Percentiles rank a stretch among this genome's conserved stretches.
Evolutionary conservation across 1,139 yeast genomes (phyloP).

Genomic region (Suhomyces terraborum): DNA sequence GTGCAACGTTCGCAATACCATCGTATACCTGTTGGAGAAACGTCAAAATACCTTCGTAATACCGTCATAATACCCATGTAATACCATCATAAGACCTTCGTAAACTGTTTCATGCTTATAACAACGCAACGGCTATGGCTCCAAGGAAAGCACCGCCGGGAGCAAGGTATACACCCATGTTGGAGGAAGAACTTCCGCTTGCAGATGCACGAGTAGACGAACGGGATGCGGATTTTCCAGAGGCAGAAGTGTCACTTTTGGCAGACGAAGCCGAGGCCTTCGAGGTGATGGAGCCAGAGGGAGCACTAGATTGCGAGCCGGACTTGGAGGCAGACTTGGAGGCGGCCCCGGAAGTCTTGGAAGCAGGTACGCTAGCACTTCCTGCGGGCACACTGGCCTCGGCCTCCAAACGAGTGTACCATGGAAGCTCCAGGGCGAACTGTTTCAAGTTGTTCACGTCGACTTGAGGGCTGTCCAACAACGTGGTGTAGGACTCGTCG

Average conservation of each 20-base stretch:
- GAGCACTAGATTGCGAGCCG: not conserved
- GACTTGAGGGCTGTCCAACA: slow-evolving; percentile 29
- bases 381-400: slow-evolving; percentile 16
- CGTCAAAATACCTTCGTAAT: too few relatives aligned
- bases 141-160: slow-evolving; percentile 42
- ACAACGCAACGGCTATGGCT: slow-evolving; percentile 38
- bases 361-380: slow-evolving; percentile 6
- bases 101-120: too few relatives aligned
- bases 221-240: not conserved
- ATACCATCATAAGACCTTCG: too few relatives aligned
- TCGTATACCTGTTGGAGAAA: too few relatives aligned
- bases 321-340: slow-evolving; percentile 5
- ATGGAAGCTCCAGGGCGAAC: slow-evolving; percentile 46
- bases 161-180: slow-evolving; percentile 22
- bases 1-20: not conserved
- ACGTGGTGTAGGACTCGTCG: slow-evolving; percentile 43
- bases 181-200: slow-evolving; percentile 7
- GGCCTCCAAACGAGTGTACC: slow-evolving; percentile 40
- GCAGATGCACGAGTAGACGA: not conserved
- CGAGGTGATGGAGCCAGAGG: slow-evolving; percentile 10
- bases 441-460: slow-evolving; percentile 29
- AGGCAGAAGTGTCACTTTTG: slow-evolving; percentile 1
- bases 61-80: too few relatives aligned
- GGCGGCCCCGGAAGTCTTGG: slow-evolving; percentile 6
- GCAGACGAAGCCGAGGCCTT: slow-evolving; percentile 7